These are phyloP conservation scores for Lasiosphaeria ovina DNA, from an alignment of 495 filamentous ascomycete species.

Conservation along the genomic window DNA sequence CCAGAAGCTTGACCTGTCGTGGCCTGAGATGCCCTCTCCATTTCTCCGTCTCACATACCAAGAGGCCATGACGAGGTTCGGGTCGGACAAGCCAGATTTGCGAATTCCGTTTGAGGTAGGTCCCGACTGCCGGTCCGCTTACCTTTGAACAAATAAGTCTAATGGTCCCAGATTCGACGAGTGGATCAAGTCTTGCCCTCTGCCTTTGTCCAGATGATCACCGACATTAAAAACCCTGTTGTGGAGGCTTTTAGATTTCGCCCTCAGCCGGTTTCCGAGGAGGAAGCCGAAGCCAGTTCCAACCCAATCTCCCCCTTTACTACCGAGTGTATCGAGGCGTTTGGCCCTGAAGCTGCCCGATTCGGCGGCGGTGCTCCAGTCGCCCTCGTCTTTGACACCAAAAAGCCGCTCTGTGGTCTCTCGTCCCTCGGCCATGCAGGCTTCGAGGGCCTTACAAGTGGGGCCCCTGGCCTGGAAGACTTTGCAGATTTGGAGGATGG, in stretches of 20 bases:
- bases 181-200: constrained; percentile 61
- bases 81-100: constrained; percentile 89
- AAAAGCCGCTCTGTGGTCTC: constrained; percentile 69
- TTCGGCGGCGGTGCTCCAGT: constrained; percentile 72
- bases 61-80: constrained; percentile 75
- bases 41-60: constrained; percentile 60
- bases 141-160: constrained; percentile 6
- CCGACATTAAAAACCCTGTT: constrained; percentile 56
- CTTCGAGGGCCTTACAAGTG: constrained; percentile 46
- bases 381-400: constrained; percentile 68
- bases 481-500: constrained; percentile 49
- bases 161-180: constrained; percentile 54
- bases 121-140: neutral
- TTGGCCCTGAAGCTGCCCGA: constrained; percentile 57
- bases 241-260: constrained; percentile 71
- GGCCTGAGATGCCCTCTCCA: constrained; percentile 15
- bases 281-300: constrained; percentile 22
- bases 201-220: constrained; percentile 72
- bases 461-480: constrained; percentile 13
- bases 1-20: constrained; percentile 3
- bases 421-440: constrained; percentile 73
- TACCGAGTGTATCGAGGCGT: constrained; percentile 62
- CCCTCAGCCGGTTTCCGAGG: constrained; percentile 21
- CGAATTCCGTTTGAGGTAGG: constrained; percentile 54
- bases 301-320: constrained; percentile 51